Conservation (phyloP, 768 basidiomycete species). For the Termitomyces sp. region DNA sequence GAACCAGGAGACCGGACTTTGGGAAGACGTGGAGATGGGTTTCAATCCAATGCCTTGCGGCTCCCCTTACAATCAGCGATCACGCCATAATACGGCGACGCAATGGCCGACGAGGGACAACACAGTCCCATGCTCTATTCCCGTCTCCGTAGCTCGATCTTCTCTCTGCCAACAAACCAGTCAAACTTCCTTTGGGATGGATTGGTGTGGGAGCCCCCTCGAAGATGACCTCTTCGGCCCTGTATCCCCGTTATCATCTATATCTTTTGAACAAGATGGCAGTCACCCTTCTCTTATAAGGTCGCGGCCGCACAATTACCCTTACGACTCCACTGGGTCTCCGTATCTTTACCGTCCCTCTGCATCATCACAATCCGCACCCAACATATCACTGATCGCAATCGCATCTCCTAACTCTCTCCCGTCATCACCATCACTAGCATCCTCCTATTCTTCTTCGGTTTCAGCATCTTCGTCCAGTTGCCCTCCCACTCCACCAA, state of each 20-base stretch:
- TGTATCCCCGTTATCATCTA: constrained; percentile 9
- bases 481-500: constrained; percentile 14
- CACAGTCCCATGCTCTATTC: constrained; percentile 4
- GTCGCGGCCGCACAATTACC: constrained; percentile 7
- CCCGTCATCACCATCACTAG: constrained; percentile 16
- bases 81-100: not conserved
- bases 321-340: constrained; percentile 5
- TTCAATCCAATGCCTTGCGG: constrained; percentile 1
- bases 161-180: constrained; percentile 5
- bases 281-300: not conserved
- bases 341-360: constrained; percentile 1
- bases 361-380: not conserved
- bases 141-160: constrained; percentile 12
- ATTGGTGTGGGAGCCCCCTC: constrained; percentile 7
- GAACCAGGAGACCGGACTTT: constrained; percentile 4
- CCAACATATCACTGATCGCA: constrained; percentile 6
- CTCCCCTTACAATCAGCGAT: not conserved
- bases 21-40: constrained; percentile 9
- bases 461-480: constrained; percentile 8
- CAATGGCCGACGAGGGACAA: constrained; percentile 9
- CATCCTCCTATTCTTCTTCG: constrained; percentile 18
- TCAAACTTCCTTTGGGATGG: constrained; percentile 1
- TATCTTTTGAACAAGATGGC: constrained; percentile 2
- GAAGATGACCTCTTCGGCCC: constrained; percentile 12
- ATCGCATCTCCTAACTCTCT: constrained; percentile 11